phyloP scores from a whole-genome alignment of 441 rosid species.

The Adansonia gregorii region DNA sequence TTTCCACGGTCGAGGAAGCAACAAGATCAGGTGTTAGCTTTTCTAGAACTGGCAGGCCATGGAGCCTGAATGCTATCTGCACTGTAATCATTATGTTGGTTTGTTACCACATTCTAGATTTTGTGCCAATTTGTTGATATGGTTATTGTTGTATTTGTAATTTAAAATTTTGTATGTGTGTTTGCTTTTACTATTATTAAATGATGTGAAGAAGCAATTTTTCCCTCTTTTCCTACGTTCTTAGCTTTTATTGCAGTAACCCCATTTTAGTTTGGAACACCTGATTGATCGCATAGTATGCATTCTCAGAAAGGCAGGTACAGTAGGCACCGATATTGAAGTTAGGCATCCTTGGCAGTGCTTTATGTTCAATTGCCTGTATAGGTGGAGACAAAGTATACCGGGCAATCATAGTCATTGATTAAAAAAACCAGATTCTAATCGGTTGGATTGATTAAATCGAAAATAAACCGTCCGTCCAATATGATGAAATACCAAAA shows the following conservation, averaged over 20 bases:
- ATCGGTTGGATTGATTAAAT: no score
- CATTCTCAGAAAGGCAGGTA: background rate
- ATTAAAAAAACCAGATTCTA: no score
- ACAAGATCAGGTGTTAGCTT: conserved; percentile 29
- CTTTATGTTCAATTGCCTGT: background rate
- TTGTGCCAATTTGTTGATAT: conserved; percentile 57
- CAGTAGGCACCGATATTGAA: background rate
- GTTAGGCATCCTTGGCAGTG: background rate
- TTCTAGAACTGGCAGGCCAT: conserved; percentile 38
- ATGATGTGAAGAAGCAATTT: conserved; percentile 35
- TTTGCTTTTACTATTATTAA: conserved; percentile 36
- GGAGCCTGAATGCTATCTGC: conserved; percentile 53
- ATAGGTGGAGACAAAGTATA: background rate
- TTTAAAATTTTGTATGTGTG: conserved; percentile 39
- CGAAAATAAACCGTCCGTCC: no score
- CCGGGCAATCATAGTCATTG: background rate
- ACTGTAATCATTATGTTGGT: conserved; percentile 54
- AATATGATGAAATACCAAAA: no score
- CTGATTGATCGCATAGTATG: background rate
- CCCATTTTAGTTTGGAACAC: background rate
- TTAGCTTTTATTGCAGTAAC: background rate
- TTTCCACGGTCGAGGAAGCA: conserved; percentile 24
- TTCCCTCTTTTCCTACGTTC: conserved; percentile 20
- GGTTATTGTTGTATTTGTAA: conserved; percentile 36
- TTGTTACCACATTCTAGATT: conserved; percentile 48